Evolutionary conservation across 306 rosid genomes (phyloP).

Genomic region (Corylus americana): DNA sequence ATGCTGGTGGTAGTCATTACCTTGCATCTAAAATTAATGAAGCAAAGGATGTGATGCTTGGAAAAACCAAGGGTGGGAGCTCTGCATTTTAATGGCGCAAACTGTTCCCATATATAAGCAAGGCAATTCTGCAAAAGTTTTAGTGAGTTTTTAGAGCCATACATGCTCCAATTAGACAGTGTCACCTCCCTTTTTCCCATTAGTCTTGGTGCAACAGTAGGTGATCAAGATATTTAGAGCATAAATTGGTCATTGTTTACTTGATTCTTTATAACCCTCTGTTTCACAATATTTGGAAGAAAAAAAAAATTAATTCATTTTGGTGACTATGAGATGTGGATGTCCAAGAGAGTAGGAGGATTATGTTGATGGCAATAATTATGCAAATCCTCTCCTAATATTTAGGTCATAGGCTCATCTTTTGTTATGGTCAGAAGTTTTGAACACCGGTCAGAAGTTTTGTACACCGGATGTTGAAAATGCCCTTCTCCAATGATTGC

Average conservation of each 20-base stretch:
- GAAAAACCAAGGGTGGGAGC: conserved; percentile 58
- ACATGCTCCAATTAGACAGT: neutral
- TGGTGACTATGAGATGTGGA: neutral
- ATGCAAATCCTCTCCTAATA: neutral
- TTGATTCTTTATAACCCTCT: conserved; percentile 1
- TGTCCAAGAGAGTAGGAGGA: neutral
- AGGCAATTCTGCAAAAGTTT: neutral
- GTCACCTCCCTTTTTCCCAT: neutral
- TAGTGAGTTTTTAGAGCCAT: neutral
- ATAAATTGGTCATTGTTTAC: too few relatives aligned
- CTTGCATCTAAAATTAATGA: conserved; percentile 92
- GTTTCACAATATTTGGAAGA: neutral
- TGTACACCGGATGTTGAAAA: neutral
- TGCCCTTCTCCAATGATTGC: neutral
- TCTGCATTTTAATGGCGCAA: conserved; percentile 65
- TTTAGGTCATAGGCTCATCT: neutral
- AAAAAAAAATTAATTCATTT: neutral
- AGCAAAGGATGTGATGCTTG: conserved; percentile 76
- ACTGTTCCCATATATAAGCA: neutral
- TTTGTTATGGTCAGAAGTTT: neutral
- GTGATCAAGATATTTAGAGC: too few relatives aligned
- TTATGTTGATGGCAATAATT: neutral
- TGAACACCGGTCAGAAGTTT: neutral
- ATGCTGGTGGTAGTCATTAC: conserved; percentile 95
- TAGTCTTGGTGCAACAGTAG: neutral